Conservation (phyloP, 192 early-diverging fungal genomes). For the Diversispora epigaea region DNA sequence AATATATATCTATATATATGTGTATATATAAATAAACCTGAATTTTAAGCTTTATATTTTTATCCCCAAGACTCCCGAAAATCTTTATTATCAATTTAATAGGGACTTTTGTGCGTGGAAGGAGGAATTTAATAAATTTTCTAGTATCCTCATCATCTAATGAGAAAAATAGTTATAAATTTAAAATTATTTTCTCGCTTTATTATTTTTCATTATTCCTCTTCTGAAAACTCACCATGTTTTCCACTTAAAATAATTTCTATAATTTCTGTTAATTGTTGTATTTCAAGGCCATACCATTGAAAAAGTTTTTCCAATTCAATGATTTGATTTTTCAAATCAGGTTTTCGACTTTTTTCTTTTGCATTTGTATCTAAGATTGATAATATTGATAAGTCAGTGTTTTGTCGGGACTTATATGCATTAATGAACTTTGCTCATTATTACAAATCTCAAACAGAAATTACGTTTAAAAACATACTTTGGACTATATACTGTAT, state of each 20-base stretch:
- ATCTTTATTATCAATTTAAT: constrained; percentile 37
- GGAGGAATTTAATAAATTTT: constrained; percentile 40
- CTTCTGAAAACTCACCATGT: constrained; percentile 31
- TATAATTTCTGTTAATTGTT: constrained; percentile 34
- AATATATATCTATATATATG: too few relatives aligned
- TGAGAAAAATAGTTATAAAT: background rate
- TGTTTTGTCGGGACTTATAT: background rate
- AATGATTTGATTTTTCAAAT: constrained; percentile 20
- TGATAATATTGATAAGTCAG: background rate
- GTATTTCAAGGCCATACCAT: constrained; percentile 37
- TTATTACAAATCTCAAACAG: background rate
- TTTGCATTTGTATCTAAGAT: constrained; percentile 37
- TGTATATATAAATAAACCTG: constrained; percentile 38
- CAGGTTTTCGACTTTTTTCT: constrained; percentile 34
- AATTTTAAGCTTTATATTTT: constrained; percentile 24
- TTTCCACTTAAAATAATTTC: constrained; percentile 39
- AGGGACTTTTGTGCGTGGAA: constrained; percentile 40
- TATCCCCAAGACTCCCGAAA: constrained; percentile 37
- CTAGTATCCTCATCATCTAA: constrained; percentile 39
- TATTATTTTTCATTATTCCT: background rate
- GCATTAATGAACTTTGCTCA: background rate
- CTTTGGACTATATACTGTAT: background rate
- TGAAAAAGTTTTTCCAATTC: constrained; percentile 32
- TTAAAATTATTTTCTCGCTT: background rate
- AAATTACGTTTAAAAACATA: background rate